These are phyloP conservation scores for Botryotinia calthae DNA, from an alignment of 2,329 filamentous ascomycete species.

Conservation along the genomic window DNA sequence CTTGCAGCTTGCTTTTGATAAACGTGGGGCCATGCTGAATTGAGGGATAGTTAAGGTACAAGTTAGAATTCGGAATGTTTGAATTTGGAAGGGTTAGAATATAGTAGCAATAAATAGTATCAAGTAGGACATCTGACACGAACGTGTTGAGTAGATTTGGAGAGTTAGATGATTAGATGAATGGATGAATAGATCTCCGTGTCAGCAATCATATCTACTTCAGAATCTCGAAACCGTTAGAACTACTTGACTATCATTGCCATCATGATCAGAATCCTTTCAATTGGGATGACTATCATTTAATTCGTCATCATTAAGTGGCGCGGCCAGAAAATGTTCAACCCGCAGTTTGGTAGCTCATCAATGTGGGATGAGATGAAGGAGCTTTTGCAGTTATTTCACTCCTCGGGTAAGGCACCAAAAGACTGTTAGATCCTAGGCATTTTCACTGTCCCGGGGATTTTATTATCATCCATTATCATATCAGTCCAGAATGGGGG, in stretches of 20 bases:
- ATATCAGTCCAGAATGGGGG: background rate
- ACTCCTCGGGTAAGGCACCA: background rate
- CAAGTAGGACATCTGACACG: background rate
- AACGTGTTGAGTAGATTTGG: background rate
- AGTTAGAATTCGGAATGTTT: background rate
- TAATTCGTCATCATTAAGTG: background rate
- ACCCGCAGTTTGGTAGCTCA: background rate
- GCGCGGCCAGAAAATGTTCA: conserved; percentile 1
- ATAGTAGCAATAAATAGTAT: background rate
- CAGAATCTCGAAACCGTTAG: background rate
- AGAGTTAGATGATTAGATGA: background rate
- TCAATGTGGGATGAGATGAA: background rate
- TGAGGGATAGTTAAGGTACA: conserved; percentile 8
- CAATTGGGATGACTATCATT: background rate
- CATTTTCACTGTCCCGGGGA: background rate
- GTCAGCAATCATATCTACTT: background rate
- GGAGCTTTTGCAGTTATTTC: background rate
- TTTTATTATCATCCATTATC: background rate
- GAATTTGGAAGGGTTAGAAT: background rate
- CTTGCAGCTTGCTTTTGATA: conserved; percentile 12
- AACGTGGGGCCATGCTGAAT: conserved; percentile 11
- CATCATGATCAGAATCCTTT: background rate
- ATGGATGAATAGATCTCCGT: background rate
- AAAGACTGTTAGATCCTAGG: background rate
- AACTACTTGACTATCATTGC: background rate